These are phyloP conservation scores for Rhizophora mangle DNA, from an alignment of 345 rosid genomes.

Conservation along the genomic window DNA sequence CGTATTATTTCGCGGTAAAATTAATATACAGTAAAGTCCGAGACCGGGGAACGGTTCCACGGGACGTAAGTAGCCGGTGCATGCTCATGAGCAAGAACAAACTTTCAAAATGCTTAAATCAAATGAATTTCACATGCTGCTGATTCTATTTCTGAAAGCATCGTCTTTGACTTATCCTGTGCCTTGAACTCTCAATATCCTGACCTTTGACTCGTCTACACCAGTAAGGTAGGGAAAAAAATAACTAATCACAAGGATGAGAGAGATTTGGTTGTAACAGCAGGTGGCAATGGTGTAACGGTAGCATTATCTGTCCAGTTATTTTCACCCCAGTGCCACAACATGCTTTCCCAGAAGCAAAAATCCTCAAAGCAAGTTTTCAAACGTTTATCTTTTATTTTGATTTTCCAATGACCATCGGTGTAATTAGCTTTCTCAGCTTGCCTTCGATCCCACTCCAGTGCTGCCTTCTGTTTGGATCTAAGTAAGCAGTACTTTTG, in stretches of 20 bases:
- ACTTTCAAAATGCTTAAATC: too few species aligned
- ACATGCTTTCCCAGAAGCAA: conserved; percentile 88
- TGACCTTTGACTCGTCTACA: neutral
- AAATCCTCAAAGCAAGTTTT: conserved; percentile 64
- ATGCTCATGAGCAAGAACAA: too few species aligned
- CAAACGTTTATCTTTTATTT: conserved; percentile 63
- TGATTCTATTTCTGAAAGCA: too few species aligned
- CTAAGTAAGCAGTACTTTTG: conserved; percentile 69
- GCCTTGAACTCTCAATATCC: neutral
- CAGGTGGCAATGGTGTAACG: conserved; percentile 26
- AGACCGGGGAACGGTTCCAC: too few species aligned
- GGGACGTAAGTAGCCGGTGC: too few species aligned
- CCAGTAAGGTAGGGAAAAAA: neutral
- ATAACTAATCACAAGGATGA: conserved; percentile 31
- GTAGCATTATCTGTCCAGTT: conserved; percentile 64
- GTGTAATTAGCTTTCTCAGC: conserved; percentile 72
- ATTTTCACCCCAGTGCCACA: conserved; percentile 88
- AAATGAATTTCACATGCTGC: too few species aligned
- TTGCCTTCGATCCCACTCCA: conserved; percentile 86
- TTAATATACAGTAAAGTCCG: too few species aligned
- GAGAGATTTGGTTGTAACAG: conserved; percentile 23
- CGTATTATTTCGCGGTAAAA: too few species aligned
- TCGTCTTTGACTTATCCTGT: too few species aligned
- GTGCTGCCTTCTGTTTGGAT: conserved; percentile 77
- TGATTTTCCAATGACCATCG: conserved; percentile 82